Evolutionary conservation across 1,139 yeast genomes (phyloP).

Genomic region (Pichia sp.): DNA sequence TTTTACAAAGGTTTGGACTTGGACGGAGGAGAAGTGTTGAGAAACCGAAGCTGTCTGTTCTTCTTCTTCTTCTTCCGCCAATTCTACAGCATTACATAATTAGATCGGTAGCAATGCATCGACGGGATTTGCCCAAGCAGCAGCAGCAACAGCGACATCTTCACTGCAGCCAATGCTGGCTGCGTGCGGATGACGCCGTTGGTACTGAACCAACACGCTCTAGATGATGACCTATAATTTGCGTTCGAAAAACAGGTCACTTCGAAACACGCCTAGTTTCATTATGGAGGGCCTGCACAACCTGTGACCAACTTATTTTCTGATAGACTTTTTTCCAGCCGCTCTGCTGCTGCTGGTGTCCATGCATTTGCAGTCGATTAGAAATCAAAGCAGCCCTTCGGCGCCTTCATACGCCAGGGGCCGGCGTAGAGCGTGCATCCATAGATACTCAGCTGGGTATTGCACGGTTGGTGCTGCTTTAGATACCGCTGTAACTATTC

Average conservation of each 20-base stretch:
- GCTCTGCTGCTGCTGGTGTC: background rate
- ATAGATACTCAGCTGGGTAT: no score
- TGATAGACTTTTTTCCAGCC: constrained; percentile 12
- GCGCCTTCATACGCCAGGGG: no score
- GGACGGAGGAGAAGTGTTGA: no score
- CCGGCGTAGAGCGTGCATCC: no score
- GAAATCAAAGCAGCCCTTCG: no score
- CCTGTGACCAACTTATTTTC: constrained; percentile 36
- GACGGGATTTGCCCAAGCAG: no score
- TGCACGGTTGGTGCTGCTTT: no score
- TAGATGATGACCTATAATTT: constrained; percentile 54
- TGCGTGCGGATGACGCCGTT: background rate
- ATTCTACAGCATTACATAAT: no score
- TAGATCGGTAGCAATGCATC: no score
- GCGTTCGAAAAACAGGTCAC: constrained; percentile 50
- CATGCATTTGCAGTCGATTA: background rate
- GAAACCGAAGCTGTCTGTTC: no score
- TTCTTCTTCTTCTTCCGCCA: background rate
- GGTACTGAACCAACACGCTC: background rate
- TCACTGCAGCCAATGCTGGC: background rate
- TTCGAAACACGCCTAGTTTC: constrained; percentile 47
- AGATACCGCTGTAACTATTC: background rate
- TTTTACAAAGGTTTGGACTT: no score
- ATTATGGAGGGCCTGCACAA: constrained; percentile 33
- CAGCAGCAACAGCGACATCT: background rate